phyloP scores from a whole-genome alignment of 2,329 filamentous ascomycete genomes.

The Alternaria angustiovoidea region DNA sequence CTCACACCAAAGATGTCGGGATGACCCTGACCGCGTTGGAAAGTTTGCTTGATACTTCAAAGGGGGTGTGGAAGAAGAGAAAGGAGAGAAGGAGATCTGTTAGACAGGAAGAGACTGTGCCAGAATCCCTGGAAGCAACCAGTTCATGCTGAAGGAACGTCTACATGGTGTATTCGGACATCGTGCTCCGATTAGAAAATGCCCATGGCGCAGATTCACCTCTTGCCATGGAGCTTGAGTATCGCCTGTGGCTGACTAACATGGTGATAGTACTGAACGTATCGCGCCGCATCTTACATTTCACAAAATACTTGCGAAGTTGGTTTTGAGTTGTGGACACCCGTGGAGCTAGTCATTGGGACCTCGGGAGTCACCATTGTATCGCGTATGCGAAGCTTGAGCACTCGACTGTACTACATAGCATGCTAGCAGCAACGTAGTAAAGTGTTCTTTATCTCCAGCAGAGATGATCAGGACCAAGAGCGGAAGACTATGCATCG shows the following conservation, averaged over 20 bases:
- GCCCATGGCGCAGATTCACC: not conserved
- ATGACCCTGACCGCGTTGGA: no score
- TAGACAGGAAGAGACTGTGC: not conserved
- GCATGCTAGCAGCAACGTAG: not conserved
- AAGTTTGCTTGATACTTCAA: no score
- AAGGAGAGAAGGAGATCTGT: no score
- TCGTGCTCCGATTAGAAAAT: not conserved
- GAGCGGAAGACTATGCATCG: not conserved
- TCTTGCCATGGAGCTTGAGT: not conserved
- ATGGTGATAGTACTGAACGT: not conserved
- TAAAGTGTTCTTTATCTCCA: not conserved
- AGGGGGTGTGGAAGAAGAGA: no score
- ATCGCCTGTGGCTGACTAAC: not conserved
- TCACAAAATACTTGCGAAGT: not conserved
- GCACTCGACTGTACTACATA: not conserved
- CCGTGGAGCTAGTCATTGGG: slow-evolving; percentile 13
- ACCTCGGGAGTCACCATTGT: not conserved
- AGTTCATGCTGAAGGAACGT: not conserved
- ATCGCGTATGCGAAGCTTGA: not conserved
- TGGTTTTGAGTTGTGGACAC: slow-evolving; percentile 13
- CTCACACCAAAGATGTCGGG: no score
- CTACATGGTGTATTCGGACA: not conserved
- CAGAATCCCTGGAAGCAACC: not conserved
- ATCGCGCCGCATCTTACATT: not conserved
- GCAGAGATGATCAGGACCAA: not conserved